phyloP scores from a whole-genome alignment of 495 filamentous ascomycete genomes.

The Trichoderma asperelloides region DNA sequence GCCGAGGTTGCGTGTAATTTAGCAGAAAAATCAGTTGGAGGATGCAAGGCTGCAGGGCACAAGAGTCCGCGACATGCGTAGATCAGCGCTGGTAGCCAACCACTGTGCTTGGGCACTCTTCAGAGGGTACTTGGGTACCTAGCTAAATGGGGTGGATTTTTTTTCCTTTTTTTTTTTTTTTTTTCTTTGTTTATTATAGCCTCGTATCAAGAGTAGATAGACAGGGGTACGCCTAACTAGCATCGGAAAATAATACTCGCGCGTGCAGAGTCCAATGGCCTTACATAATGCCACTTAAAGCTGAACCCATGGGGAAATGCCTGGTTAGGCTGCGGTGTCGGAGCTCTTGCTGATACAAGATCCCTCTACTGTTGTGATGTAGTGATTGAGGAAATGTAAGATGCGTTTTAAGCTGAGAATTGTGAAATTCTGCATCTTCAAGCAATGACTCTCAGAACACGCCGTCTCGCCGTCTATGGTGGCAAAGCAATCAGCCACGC shows the following conservation, averaged over 20 bases:
- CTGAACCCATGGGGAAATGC: background rate
- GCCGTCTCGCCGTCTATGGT: background rate
- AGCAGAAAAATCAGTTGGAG: background rate
- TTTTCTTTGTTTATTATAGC: too few species aligned
- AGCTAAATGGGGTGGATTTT: too few species aligned
- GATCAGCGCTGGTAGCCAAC: background rate
- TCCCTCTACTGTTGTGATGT: background rate
- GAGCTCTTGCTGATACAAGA: background rate
- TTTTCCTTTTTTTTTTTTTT: too few species aligned
- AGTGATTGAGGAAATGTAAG: background rate
- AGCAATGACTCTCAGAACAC: background rate
- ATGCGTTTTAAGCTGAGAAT: background rate
- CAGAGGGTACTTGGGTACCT: background rate
- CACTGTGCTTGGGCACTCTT: background rate
- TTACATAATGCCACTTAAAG: background rate
- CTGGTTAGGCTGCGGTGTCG: background rate
- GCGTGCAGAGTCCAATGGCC: background rate
- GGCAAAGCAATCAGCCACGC: background rate
- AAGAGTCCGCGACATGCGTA: background rate
- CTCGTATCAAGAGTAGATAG: too few species aligned
- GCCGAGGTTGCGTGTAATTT: background rate
- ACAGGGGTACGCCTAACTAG: too few species aligned
- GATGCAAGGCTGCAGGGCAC: constrained; percentile 1
- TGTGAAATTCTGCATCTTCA: background rate
- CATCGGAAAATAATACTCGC: background rate